Evolutionary conservation across 176 grass and related monocot species (phyloP).

Genomic region (Miscanthus lutarioriparius): DNA sequence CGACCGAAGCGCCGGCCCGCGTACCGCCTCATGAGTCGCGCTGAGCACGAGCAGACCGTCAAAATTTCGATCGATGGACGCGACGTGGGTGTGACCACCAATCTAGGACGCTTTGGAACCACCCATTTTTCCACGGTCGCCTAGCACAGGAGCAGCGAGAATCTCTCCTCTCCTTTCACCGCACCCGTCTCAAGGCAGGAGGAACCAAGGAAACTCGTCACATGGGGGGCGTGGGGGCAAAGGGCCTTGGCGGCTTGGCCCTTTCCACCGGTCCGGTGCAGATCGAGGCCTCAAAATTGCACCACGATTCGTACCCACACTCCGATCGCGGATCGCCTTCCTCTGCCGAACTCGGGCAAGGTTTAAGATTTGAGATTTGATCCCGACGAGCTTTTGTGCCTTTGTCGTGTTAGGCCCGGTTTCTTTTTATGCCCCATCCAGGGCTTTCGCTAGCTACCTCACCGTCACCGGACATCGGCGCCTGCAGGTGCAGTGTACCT

Average conservation of each 20-base stretch:
- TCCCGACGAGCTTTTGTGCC: background rate
- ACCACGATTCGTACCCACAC: background rate
- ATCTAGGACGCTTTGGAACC: constrained; percentile 29
- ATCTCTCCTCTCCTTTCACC: constrained; percentile 37
- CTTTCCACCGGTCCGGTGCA: background rate
- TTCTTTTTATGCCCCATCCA: background rate
- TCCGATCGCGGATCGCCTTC: background rate
- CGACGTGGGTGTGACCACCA: background rate
- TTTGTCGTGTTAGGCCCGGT: background rate
- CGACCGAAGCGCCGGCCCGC: background rate
- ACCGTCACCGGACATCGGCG: background rate
- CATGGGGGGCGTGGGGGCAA: constrained; percentile 3
- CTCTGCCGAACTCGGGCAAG: background rate
- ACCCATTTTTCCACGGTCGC: constrained; percentile 33
- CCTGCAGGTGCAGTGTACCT: background rate
- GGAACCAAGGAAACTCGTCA: background rate
- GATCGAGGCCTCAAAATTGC: background rate
- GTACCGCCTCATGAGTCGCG: background rate
- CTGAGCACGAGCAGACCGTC: background rate
- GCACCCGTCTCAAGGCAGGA: constrained; percentile 27
- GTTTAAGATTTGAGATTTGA: background rate
- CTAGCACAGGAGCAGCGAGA: constrained; percentile 31
- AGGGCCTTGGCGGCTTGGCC: background rate
- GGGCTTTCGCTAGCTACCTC: background rate
- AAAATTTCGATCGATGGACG: constrained; percentile 23